Evolutionary conservation across 2,329 filamentous ascomycete genomes (phyloP).

Genomic region (Biscogniauxia mediterranea): DNA sequence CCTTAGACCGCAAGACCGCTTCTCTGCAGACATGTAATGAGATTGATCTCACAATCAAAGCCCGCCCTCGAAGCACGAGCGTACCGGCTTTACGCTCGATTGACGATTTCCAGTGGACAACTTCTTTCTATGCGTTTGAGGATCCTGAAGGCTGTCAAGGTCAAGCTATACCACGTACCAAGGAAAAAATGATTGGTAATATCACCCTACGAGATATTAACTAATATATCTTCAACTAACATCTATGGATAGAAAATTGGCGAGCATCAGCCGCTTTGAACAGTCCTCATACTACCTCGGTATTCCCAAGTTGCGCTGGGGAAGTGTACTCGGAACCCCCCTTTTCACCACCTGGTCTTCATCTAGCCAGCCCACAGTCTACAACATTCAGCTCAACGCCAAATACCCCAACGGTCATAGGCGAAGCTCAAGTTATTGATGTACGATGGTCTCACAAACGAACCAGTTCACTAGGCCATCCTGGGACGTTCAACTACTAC

Average conservation of each 20-base stretch:
- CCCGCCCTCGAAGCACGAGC: slow-evolving; percentile 48
- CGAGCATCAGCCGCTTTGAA: slow-evolving; percentile 8
- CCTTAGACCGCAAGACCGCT: slow-evolving; percentile 54
- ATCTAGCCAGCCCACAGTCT: slow-evolving; percentile 19
- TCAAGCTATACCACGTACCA: background rate
- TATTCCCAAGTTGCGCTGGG: slow-evolving; percentile 7
- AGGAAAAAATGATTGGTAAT: background rate
- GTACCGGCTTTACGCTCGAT: slow-evolving; percentile 46
- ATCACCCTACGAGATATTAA: slow-evolving; percentile 1
- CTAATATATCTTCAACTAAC: slow-evolving; percentile 1
- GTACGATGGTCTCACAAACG: slow-evolving; percentile 25
- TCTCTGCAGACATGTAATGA: slow-evolving; percentile 50
- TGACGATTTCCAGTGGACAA: slow-evolving; percentile 43
- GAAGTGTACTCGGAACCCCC: slow-evolving; percentile 12
- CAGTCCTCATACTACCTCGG: slow-evolving; percentile 6
- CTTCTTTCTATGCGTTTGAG: slow-evolving; percentile 50
- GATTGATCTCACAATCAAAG: slow-evolving; percentile 43
- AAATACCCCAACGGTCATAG: slow-evolving; percentile 27
- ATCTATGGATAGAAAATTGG: slow-evolving; percentile 13
- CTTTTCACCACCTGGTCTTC: slow-evolving; percentile 13
- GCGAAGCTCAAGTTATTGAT: slow-evolving; percentile 28
- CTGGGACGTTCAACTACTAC: slow-evolving; percentile 22
- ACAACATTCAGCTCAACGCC: slow-evolving; percentile 21
- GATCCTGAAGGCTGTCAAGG: slow-evolving; percentile 20
- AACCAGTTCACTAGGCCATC: slow-evolving; percentile 26